Evolutionary conservation across 257 asterid genomes (phyloP), one percentile per base, ranked within the genome.

Genomic region (Solanum lycopersicoides): DNA sequence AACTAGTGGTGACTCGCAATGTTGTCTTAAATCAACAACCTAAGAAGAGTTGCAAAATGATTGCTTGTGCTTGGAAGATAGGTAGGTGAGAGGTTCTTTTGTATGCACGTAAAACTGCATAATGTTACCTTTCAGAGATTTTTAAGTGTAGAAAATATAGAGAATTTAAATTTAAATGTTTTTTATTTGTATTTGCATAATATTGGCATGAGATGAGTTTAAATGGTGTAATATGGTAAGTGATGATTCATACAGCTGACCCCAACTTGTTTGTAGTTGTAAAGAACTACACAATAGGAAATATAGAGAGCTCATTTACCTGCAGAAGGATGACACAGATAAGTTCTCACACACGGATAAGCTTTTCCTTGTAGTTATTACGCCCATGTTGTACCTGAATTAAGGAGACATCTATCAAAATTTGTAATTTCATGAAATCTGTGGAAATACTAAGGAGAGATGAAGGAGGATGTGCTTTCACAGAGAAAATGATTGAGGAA

Each of bases 321-420:
- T 89, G 86, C 98, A 97, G 88, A 96, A 94, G 30, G 98, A 91
- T 86, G 99, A 97, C 73, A 97, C 99, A 2, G 98, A 92, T 91
- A 95, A 89, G 39, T 91, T 91, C 65, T 97, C 98, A 35, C 99
- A 97, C 94, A 95, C 88, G 37, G 95, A 93, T 88, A 97, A 91
- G 90, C 99, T 97, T 91, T 92, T 93, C 87, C 98, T 94, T 42
- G 97, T 93, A 82, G 98, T 92, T 88, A 95, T 95, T 53, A 97
- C 95, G 14, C 99, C 99, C 95, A 97, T 95, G 90, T 92, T 96
- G 93, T 96, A 97, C 95, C 99, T 97, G 85, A 37, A 37, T 39
- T 75, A 42, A 75, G 53, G 25, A 85, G 83, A 28, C 75, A n/a
- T 87, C 47, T 53, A 86, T 69, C 30, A 86, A 41, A 73, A 35